Conservation (phyloP, 1,284 basidiomycete genomes). For the Marasmius sp. region DNA sequence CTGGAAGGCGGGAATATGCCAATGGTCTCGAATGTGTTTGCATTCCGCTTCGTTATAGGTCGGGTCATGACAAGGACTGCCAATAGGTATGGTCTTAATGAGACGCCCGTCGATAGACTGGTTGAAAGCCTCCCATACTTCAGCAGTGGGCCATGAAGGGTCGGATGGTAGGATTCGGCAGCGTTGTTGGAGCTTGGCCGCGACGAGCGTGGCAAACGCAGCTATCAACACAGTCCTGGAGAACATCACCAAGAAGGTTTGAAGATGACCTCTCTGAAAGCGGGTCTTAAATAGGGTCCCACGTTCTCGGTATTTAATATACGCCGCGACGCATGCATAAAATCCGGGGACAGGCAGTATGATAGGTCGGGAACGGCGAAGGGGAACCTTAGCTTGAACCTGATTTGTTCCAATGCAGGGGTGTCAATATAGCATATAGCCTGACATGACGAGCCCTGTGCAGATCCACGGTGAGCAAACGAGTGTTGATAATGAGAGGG, state of each 20-base stretch:
- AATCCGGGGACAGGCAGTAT: too few relatives aligned
- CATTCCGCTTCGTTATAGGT: slow-evolving; percentile 11
- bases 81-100: slow-evolving; percentile 21
- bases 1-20: slow-evolving; percentile 12
- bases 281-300: too few relatives aligned
- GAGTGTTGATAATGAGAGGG: too few relatives aligned
- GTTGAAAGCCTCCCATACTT: slow-evolving; percentile 22
- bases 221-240: neutral
- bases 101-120: slow-evolving; percentile 19
- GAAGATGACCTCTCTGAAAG: too few relatives aligned
- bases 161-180: slow-evolving; percentile 12
- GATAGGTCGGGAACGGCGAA: too few relatives aligned
- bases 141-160: slow-evolving; percentile 18
- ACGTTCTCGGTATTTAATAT: too few relatives aligned
- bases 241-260: neutral
- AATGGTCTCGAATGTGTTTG: slow-evolving; percentile 10
- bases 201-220: neutral
- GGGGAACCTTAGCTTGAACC: too few relatives aligned
- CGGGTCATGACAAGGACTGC: slow-evolving; percentile 17
- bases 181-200: neutral
- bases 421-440: too few relatives aligned
- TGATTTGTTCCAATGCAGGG: too few relatives aligned
- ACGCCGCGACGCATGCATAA: too few relatives aligned
- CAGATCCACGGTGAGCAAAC: too few relatives aligned
- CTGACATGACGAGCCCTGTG: too few relatives aligned